phyloP scores from a whole-genome alignment of 768 basidiomycete genomes.

The Baorangia bicolor region DNA sequence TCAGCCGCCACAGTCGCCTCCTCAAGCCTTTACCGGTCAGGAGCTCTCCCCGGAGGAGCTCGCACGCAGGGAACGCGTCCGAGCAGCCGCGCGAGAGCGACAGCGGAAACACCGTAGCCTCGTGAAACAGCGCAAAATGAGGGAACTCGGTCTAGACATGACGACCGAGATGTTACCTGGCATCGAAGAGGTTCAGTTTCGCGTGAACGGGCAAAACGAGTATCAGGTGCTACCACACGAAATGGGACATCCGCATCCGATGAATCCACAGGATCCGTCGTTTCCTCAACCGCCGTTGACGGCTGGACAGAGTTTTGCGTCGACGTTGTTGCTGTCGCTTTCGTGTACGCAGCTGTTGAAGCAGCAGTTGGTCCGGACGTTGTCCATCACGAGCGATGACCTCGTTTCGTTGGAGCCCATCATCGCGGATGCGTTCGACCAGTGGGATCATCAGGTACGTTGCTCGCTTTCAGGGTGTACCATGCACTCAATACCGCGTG shows the following conservation, averaged over 20 bases:
- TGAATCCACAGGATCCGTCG: conserved; percentile 53
- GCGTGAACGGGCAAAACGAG: conserved; percentile 46
- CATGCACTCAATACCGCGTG: not conserved
- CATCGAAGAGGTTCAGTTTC: conserved; percentile 67
- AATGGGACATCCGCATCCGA: conserved; percentile 30
- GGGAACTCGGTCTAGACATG: conserved; percentile 81
- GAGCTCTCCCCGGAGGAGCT: conserved; percentile 63
- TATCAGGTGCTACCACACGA: conserved; percentile 40
- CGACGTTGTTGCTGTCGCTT: conserved; percentile 72
- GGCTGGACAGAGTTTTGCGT: conserved; percentile 78
- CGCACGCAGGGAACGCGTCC: conserved; percentile 65
- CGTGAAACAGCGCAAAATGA: conserved; percentile 78
- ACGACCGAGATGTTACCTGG: conserved; percentile 66
- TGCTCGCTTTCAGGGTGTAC: not conserved
- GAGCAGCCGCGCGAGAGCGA: conserved; percentile 74
- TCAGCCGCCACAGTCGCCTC: conserved; percentile 28
- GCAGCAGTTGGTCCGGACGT: conserved; percentile 67
- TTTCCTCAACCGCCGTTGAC: conserved; percentile 52
- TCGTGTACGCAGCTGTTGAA: conserved; percentile 73
- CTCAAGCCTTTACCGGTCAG: conserved; percentile 27
- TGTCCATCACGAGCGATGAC: conserved; percentile 78
- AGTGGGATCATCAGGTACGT: conserved; percentile 79
- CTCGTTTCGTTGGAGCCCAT: conserved; percentile 74
- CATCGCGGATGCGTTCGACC: conserved; percentile 83
- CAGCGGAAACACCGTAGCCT: conserved; percentile 80